Conservation (phyloP, 768 basidiomycete species). For the Butyriboletus loyo region DNA sequence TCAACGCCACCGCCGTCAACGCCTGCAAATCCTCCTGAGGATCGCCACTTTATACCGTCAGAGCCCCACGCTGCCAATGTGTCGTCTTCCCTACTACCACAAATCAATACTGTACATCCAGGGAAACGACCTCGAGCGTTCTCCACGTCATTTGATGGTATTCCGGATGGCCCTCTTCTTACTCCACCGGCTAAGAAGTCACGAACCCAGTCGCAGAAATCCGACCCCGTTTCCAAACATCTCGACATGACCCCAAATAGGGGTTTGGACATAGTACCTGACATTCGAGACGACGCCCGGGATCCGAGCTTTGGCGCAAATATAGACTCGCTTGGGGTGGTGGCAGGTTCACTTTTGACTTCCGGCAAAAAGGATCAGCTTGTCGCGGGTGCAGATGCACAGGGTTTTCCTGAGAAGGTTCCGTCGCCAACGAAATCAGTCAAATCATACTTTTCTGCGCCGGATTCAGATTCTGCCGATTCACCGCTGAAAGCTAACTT, state of each 20-base stretch:
- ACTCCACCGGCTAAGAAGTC: constrained; percentile 26
- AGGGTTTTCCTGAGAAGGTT: constrained; percentile 7
- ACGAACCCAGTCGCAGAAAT: constrained; percentile 12
- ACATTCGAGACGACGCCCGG: constrained; percentile 1
- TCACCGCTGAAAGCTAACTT: constrained; percentile 25
- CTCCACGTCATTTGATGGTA: constrained; percentile 29
- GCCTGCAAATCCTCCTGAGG: constrained; percentile 17
- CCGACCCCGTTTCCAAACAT: not conserved
- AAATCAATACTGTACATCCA: constrained; percentile 12
- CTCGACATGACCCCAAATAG: constrained; percentile 9
- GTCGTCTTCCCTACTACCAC: constrained; percentile 15
- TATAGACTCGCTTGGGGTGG: not conserved
- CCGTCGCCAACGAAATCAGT: constrained; percentile 32
- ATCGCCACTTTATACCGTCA: constrained; percentile 7
- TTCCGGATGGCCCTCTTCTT: constrained; percentile 5
- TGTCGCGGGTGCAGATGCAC: not conserved
- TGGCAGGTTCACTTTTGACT: not conserved
- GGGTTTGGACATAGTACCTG: constrained; percentile 2
- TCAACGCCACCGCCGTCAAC: constrained; percentile 27
- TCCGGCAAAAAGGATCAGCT: constrained; percentile 2
- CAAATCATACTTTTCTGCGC: constrained; percentile 38
- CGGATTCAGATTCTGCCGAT: constrained; percentile 33
- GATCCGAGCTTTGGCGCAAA: not conserved
- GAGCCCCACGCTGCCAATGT: constrained; percentile 8
- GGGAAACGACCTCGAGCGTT: constrained; percentile 30